Evolutionary conservation across 441 rosid genomes (phyloP).

Genomic region (Aleurites moluccanus): DNA sequence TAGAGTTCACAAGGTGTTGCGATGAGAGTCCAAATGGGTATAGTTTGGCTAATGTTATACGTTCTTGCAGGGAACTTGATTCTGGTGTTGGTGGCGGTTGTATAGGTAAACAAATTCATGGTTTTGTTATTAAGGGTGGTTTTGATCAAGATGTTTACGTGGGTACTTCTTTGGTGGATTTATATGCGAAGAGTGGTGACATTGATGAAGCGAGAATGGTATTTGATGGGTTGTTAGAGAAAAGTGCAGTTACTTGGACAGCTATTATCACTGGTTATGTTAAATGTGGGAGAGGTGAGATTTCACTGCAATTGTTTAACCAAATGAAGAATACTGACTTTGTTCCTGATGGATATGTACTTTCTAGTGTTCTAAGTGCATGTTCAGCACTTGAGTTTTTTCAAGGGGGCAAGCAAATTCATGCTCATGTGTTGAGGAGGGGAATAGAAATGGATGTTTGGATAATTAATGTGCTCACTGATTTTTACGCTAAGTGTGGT

Average conservation of each 20-base stretch:
- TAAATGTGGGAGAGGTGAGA: constrained; percentile 54
- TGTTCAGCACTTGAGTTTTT: constrained; percentile 52
- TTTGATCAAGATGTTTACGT: constrained; percentile 51
- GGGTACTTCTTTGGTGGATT: constrained; percentile 68
- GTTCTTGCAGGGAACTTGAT: constrained; percentile 47
- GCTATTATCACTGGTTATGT: constrained; percentile 63
- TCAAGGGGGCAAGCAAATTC: constrained; percentile 61
- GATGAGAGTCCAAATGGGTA: constrained; percentile 46
- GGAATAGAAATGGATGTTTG: constrained; percentile 50
- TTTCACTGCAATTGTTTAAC: constrained; percentile 54
- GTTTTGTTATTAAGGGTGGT: constrained; percentile 49
- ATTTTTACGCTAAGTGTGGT: constrained; percentile 78
- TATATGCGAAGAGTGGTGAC: constrained; percentile 62
- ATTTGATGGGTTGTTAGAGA: constrained; percentile 58
- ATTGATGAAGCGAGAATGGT: constrained; percentile 50
- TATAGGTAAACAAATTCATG: constrained; percentile 59
- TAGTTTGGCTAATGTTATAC: constrained; percentile 58
- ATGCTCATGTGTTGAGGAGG: constrained; percentile 43
- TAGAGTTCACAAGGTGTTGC: constrained; percentile 41
- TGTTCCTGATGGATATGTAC: constrained; percentile 43
- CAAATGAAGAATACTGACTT: constrained; percentile 36
- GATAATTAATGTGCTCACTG: constrained; percentile 50
- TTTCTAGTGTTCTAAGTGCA: constrained; percentile 60
- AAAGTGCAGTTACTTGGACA: constrained; percentile 70
- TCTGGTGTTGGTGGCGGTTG: constrained; percentile 25